Evolutionary conservation across 164 flowering plant genomes (phyloP).

Genomic region (Pachysandra terminalis): DNA sequence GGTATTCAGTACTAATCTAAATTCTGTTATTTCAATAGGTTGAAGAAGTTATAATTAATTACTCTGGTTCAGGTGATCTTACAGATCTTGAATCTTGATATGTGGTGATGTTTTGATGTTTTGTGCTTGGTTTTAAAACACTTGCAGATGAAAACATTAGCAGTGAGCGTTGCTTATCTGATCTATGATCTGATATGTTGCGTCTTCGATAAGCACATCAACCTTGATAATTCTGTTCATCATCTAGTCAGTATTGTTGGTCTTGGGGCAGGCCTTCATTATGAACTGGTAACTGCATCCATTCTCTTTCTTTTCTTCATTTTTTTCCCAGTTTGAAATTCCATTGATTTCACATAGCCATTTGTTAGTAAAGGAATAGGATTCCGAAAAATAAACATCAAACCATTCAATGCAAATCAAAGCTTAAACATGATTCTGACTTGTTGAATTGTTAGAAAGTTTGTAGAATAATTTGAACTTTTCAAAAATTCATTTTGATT

Average conservation of each 20-base stretch:
- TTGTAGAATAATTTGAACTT: no score
- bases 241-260: constrained; percentile 84
- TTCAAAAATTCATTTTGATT: no score
- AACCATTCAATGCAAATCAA: no score
- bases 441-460: no score
- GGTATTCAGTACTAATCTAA: constrained; percentile 29
- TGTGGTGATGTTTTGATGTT: neutral
- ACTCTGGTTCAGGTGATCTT: neutral
- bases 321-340: neutral
- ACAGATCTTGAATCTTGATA: neutral
- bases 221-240: constrained; percentile 65
- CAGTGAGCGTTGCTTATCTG: constrained; percentile 56
- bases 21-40: no score
- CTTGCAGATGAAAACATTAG: constrained; percentile 65
- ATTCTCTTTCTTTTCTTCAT: neutral
- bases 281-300: constrained; percentile 40
- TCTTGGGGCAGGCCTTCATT: constrained; percentile 60
- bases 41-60: no score
- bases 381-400: no score
- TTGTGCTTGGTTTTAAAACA: neutral
- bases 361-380: no score
- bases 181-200: constrained; percentile 81
- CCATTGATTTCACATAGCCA: no score
- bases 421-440: no score
- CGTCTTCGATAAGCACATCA: constrained; percentile 40